Base-by-base conservation (phyloP, 2,329 filamentous ascomycete species). In the Coleophoma crateriformis region DNA sequence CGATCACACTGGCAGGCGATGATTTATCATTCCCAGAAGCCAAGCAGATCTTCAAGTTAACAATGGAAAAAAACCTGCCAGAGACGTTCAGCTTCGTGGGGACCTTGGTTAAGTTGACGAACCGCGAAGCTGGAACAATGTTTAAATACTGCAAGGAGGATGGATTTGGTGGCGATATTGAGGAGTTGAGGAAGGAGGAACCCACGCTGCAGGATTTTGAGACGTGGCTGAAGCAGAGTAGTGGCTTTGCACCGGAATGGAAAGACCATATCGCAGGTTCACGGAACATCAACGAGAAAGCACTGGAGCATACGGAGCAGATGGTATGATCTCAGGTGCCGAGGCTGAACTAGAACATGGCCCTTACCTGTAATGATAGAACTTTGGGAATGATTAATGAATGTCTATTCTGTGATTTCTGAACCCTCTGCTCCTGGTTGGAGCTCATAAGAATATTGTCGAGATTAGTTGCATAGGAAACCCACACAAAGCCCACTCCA, bases 1-100 rank as follows among this genome's bases (percentile, higher is more conserved):
- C 58, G 3, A 54, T 72, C n/a, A 66, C 67, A 3, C 54, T 74
- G 2, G 71, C 69, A 0, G 70, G 69, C 3, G 70, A 73, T 45
- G 70, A 73, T 48, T 50, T 71, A 42, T 68, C 63, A 1, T 62
- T 63, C 20, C 52, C 56, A 1, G 58, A 72, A 47, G 59, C 63
- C 8, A 55, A 54, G 1, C 50, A 60, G 5, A 55, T 67, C 3
- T 73, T 68, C 50, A 61, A 62, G 41, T 45, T 63, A 45, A 60
- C 58, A 22, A 63, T 63, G 2, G 68, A 68, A 1, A 34, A 47
- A 1, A 52, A 59, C 10, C 48, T 65, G 39, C 66, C 67, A 0
- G 54, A 53, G 10, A 66, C 67, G 1, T 68, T 59, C 38, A 48
- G 58, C 3, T 57, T 69, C 34, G 11, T 69, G 7, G 55, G 56